phyloP scores from a whole-genome alignment of 495 filamentous ascomycete genomes.

The Glutinoglossum americanum region DNA sequence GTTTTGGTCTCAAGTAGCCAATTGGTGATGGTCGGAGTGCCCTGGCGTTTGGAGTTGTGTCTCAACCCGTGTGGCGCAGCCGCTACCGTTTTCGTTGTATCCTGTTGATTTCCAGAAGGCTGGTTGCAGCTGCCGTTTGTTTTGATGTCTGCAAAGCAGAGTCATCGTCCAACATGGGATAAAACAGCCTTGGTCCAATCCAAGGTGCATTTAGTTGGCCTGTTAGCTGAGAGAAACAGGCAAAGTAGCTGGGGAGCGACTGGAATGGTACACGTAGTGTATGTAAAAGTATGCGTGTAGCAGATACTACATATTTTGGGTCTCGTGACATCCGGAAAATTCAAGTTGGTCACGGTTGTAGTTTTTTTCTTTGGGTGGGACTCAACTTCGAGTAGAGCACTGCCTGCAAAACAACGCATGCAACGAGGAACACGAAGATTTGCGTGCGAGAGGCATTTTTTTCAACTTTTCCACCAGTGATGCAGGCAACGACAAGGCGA shows the following conservation, averaged over 20 bases:
- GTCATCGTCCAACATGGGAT: background rate
- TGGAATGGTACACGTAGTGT: background rate
- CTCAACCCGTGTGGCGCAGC: background rate
- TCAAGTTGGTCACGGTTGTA: background rate
- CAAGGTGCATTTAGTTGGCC: background rate
- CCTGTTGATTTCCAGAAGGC: too few relatives aligned
- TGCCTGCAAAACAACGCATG: too few relatives aligned
- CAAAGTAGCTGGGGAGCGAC: background rate
- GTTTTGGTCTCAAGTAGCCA: slow-evolving; percentile 69
- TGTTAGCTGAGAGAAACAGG: background rate
- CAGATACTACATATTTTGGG: background rate
- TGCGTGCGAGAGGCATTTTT: too few relatives aligned
- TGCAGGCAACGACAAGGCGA: background rate
- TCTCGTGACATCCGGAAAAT: background rate
- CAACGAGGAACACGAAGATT: too few relatives aligned
- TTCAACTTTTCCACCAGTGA: too few relatives aligned
- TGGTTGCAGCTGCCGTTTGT: background rate
- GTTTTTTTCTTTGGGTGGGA: too few relatives aligned
- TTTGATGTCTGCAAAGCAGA: too few relatives aligned
- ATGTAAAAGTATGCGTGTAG: too few relatives aligned
- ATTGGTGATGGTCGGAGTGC: background rate
- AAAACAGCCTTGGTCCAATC: background rate
- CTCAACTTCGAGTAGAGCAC: too few relatives aligned
- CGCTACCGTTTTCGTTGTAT: too few relatives aligned
- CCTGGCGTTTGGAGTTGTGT: background rate